Evolutionary conservation across 2,329 filamentous ascomycete genomes (phyloP), one percentile per base, ranked within the genome.

Genomic region (Coleophoma crateriformis): DNA sequence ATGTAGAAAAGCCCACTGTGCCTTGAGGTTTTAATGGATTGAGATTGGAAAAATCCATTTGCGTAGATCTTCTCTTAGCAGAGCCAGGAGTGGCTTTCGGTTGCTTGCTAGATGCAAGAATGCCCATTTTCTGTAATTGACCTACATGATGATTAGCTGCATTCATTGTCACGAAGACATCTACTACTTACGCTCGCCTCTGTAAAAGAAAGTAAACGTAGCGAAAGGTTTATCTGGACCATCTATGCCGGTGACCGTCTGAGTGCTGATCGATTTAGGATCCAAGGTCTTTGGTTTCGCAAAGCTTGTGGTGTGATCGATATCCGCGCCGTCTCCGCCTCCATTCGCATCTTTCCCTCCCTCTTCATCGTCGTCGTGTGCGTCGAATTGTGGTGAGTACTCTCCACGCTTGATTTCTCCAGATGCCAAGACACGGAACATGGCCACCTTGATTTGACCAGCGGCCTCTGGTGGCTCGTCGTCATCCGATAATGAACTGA

Each of bases 191-290:
- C 92, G 87, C 66, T 96, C 88, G 67, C 94, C 94, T 53, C 94
- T 83, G 67, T 99, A 99, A 71, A 97, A 90, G 68, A 99, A 99
- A 27, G 95, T 97, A 68, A 99, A 99, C 8, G 88, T 86, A 4
- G 94, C 94, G 70, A 96, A 99, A 3, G 95, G 94, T 69, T 92
- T 94, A 55, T 97, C 92, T 17, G 91, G 90, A 0, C 90, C 89
- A 67, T 99, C 94, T 54, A 97, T 95, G 15, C 92, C 94, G 8
- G 94, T 97, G n/a, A 99, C 94, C 0, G 94, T 99, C 71, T 99
- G 94, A 3, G 94, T 99, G 64, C 91, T 97, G 64, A 99, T 99
- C 2, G 90, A 90, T 71, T 96, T 96, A 0, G 92, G 92, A 71
- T 97, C 95, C 47, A 96, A 77, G 1, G 90, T 87, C 76, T 96